phyloP scores from a whole-genome alignment of 495 filamentous ascomycete species.

The Penicillium riverlandense region DNA sequence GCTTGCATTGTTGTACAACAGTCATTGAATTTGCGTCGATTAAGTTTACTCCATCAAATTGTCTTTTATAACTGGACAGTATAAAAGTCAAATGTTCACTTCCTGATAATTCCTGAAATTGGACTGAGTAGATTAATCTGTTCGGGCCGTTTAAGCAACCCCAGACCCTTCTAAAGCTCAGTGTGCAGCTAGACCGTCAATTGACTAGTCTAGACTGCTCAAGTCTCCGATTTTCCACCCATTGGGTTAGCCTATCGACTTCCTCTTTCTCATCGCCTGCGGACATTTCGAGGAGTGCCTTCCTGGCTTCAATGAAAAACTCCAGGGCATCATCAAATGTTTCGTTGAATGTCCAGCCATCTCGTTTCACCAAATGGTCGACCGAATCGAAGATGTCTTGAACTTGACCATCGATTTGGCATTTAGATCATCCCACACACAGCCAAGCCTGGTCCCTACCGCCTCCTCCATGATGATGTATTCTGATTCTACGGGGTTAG shows the following conservation, averaged over 20 bases:
- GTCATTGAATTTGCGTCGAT: background rate
- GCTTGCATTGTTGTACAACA: conserved; percentile 17
- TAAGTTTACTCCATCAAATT: background rate
- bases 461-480: conserved; percentile 25
- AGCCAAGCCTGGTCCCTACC: conserved; percentile 14
- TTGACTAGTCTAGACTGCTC: too few species aligned
- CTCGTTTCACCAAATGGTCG: conserved; percentile 22
- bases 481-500: conserved; percentile 21
- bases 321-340: conserved; percentile 19
- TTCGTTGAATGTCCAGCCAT: conserved; percentile 28
- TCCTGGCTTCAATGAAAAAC: conserved; percentile 16
- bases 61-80: background rate
- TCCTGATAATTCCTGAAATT: background rate
- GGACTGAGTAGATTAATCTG: too few species aligned
- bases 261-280: conserved; percentile 10
- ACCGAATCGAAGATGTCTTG: conserved; percentile 28
- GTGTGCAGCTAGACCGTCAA: too few species aligned
- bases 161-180: too few species aligned
- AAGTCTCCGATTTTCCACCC: conserved; percentile 3
- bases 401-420: conserved; percentile 15
- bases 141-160: too few species aligned
- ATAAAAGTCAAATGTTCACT: background rate
- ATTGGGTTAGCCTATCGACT: conserved; percentile 15
- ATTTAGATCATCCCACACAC: conserved; percentile 17
- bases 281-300: conserved; percentile 10